These are phyloP conservation scores for Whalleya microplaca DNA, from an alignment of 2,329 filamentous ascomycete species.

Conservation along the genomic window DNA sequence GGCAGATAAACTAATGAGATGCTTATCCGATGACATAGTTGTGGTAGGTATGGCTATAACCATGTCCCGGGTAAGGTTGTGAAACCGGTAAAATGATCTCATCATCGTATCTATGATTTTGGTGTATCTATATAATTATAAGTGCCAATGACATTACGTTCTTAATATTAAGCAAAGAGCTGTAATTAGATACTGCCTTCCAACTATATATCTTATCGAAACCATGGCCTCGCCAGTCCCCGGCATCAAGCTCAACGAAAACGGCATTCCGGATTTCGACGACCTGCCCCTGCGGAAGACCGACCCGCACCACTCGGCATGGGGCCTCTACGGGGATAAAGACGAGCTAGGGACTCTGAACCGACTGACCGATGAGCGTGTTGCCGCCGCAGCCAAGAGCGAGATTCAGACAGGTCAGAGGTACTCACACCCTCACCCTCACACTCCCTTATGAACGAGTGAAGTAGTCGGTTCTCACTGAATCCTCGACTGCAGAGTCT, in stretches of 20 bases:
- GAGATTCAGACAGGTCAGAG: slow-evolving; percentile 59
- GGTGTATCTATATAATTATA: too few relatives aligned
- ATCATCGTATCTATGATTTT: too few relatives aligned
- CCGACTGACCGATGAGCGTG: slow-evolving; percentile 58
- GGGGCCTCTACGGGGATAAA: slow-evolving; percentile 56
- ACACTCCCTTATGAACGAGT: neutral
- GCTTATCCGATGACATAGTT: slow-evolving; percentile 11
- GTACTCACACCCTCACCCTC: slow-evolving; percentile 30
- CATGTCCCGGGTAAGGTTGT: too few relatives aligned
- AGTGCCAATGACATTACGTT: too few relatives aligned
- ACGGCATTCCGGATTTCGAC: slow-evolving; percentile 51
- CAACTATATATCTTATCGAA: neutral
- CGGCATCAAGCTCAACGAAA: slow-evolving; percentile 41
- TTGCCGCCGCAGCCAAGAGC: slow-evolving; percentile 52
- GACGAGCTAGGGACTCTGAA: slow-evolving; percentile 66
- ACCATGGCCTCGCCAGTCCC: slow-evolving; percentile 32
- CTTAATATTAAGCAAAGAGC: too few relatives aligned
- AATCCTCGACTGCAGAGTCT: slow-evolving; percentile 46
- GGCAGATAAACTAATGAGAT: neutral
- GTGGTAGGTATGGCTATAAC: too few relatives aligned
- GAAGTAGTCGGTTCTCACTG: neutral
- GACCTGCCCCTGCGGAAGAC: slow-evolving; percentile 50
- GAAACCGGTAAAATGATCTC: too few relatives aligned
- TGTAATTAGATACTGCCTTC: too few relatives aligned
- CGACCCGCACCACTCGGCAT: slow-evolving; percentile 50